Base-by-base conservation (phyloP, 805 yeast species). In the Monosporozyma yasuniensis region DNA sequence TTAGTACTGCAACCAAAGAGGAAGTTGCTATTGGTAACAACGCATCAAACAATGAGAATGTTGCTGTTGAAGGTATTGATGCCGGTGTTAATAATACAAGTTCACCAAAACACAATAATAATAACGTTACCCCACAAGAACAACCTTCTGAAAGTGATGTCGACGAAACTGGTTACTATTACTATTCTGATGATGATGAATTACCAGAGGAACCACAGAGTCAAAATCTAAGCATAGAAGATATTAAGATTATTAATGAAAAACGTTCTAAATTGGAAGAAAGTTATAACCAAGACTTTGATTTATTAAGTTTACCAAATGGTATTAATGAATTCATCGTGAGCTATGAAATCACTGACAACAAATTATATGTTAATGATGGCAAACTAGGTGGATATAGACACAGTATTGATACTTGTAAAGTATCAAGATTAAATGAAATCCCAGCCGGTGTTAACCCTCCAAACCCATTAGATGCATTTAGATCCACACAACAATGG, bases 241-340 rank as follows among this genome's bases (percentile, higher is more conserved):
- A 61, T 46, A 11, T 53, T 6, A 25, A 34, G 3, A 32, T 47
- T 3, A 57, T 55, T 38, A 44, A 39, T 2, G 46, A 46, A 8
- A 43, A 48, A 10, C 52, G 39, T 22, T 46, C 54, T 4, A 37
- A 44, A 10, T 43, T 64, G 22, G 55, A 55, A 45, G 44, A 49
- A 12, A 48, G 38, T 12, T 55, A 56, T 23, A 18, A 46, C 14
- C 47, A 54, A 12, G 58, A 63, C 47, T 53, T 50, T 42, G 61
- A 58, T 23, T 47, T 63, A 14, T 42, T 66, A 11, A 27, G 51
- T 4, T 51, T 66, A 27, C 69, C 70, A 14, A 57, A 62, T 47
- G 70, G 70, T 48, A 61, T 66, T 12, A 66, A 66, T 48, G 67
- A 66, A 47, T 59, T 59, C 32, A 59, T 66, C n/a, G 56, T 66